These are phyloP conservation scores for Hygrophoropsis aurantiaca DNA, from an alignment of 768 basidiomycete genomes.

Conservation along the genomic window DNA sequence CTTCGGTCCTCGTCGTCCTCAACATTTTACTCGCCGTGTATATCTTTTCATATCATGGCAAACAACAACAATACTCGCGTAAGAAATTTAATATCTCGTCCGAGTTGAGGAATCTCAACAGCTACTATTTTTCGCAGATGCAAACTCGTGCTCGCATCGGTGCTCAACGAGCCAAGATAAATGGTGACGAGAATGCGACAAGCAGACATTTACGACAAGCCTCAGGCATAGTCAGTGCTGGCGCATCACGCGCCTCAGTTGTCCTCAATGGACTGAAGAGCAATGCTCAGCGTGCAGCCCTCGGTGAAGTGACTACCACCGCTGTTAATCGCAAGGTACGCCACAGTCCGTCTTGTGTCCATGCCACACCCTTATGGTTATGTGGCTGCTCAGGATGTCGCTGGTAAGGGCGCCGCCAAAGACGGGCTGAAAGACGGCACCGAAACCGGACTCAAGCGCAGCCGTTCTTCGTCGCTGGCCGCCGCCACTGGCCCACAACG, in stretches of 20 bases:
- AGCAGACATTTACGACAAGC: constrained; percentile 64
- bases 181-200: constrained; percentile 78
- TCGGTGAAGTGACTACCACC: constrained; percentile 79
- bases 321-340: constrained; percentile 77
- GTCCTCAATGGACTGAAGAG: constrained; percentile 48
- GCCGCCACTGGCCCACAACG: constrained; percentile 65
- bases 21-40: constrained; percentile 19
- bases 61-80: constrained; percentile 65
- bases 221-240: constrained; percentile 46
- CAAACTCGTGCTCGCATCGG: constrained; percentile 65
- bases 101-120: constrained; percentile 3
- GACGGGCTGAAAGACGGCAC: constrained; percentile 51
- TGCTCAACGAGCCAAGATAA: constrained; percentile 59
- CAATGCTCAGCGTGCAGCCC: constrained; percentile 63
- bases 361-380: constrained; percentile 10
- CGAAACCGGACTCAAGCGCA: constrained; percentile 55
- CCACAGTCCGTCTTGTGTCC: constrained; percentile 9
- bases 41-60: constrained; percentile 46
- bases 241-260: constrained; percentile 50
- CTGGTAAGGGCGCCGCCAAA: constrained; percentile 53
- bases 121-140: constrained; percentile 38
- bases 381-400: constrained; percentile 42
- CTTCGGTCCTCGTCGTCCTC: constrained; percentile 15
- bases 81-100: constrained; percentile 22
- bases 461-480: constrained; percentile 66